Percentiles rank a stretch among this genome's conserved stretches.
These are phyloP conservation scores for Acanthochlamys bracteata DNA, from an alignment of 106 monocot species.

Conservation along the genomic window DNA sequence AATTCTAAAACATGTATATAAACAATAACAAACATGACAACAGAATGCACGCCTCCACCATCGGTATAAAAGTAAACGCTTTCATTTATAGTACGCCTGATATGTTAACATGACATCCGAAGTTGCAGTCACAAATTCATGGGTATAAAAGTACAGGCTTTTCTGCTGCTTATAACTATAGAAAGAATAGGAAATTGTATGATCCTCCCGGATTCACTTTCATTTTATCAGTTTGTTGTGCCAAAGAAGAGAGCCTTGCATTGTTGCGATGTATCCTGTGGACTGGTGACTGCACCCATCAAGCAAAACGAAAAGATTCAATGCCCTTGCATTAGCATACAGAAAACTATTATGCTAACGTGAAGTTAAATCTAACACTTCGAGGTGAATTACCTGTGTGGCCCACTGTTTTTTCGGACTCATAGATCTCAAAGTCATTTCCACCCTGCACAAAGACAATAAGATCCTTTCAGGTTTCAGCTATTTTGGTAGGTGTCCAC, in stretches of 20 bases:
- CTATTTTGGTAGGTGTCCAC: too few species aligned
- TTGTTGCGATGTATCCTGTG: constrained; percentile 37
- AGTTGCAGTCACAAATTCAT: too few species aligned
- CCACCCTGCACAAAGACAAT: constrained; percentile 57
- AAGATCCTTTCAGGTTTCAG: too few species aligned
- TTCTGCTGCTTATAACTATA: too few species aligned
- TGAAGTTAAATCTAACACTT: not conserved
- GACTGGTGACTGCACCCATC: constrained; percentile 42
- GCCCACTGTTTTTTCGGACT: constrained; percentile 81
- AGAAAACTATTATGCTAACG: not conserved
- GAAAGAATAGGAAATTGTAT: too few species aligned
- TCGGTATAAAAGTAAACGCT: too few species aligned
- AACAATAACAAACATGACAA: not conserved
- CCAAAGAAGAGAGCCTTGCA: constrained; percentile 33
- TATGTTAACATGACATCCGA: too few species aligned
- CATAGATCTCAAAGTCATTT: constrained; percentile 87
- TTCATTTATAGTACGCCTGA: too few species aligned
- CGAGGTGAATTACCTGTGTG: constrained; percentile 48
- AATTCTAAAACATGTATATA: not conserved
- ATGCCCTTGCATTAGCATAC: not conserved
- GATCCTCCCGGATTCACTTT: too few species aligned
- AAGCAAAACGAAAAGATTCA: constrained; percentile 2
- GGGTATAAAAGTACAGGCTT: too few species aligned
- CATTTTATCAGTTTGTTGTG: constrained; percentile 6
- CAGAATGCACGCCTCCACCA: constrained; percentile 55